Conservation (phyloP, 2,329 filamentous ascomycete species). For the Colletotrichum scovillei region DNA sequence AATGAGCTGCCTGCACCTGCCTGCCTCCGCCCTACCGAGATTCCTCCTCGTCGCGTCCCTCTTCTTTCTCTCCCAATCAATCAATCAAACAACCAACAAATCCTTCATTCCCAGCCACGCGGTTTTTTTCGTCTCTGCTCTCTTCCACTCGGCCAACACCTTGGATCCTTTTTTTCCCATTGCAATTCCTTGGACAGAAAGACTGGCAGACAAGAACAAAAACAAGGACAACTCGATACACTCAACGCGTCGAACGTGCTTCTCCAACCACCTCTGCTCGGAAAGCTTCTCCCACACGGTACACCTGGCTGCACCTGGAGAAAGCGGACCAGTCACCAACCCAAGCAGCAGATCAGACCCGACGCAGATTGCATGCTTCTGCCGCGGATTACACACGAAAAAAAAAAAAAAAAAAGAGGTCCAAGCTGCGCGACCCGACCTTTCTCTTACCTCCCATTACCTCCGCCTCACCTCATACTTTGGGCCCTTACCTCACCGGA, state of each 20-base stretch:
- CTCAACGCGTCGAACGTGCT: conserved; percentile 23
- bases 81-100: conserved; percentile 12
- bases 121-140: neutral
- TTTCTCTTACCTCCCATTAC: conserved; percentile 17
- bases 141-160: neutral
- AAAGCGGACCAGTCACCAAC: neutral
- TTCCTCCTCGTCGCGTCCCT: conserved; percentile 19
- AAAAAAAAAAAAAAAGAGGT: conserved; percentile 23
- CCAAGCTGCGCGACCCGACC: conserved; percentile 27
- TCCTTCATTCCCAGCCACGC: conserved; percentile 25
- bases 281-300: conserved; percentile 2
- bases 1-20: neutral
- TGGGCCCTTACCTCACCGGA: conserved; percentile 23
- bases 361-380: conserved; percentile 16
- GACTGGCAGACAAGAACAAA: neutral
- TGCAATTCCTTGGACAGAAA: neutral
- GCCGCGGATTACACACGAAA: conserved; percentile 21
- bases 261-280: neutral
- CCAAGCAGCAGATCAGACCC: conserved; percentile 1
- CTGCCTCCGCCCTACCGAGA: conserved; percentile 19
- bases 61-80: conserved; percentile 2
- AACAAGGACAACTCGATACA: conserved; percentile 26
- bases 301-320: conserved; percentile 20
- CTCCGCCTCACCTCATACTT: conserved; percentile 1
- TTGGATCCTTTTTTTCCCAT: neutral